Percentiles rank a stretch among this genome's conserved stretches.
Evolutionary conservation across 1,139 yeast genomes (phyloP).

Genomic region (Pichiaceae sp.): DNA sequence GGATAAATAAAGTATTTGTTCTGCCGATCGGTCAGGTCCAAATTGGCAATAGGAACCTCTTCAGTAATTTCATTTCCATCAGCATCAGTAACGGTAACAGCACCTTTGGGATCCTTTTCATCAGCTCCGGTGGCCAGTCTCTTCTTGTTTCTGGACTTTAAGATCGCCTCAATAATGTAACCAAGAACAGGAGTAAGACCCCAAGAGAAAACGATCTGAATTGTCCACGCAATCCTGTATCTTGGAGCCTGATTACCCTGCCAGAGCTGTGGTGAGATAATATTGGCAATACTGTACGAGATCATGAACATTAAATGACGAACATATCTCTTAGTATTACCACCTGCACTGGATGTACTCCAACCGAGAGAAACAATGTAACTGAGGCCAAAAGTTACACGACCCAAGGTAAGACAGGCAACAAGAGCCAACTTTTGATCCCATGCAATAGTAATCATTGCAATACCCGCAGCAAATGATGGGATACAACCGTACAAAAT

Average conservation of each 20-base stretch:
- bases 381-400: constrained; percentile 14
- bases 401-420: constrained; percentile 1
- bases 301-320: constrained; percentile 20
- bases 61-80: constrained; percentile 13
- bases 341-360: constrained; percentile 21
- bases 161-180: constrained; percentile 24
- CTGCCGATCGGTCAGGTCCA: constrained; percentile 9
- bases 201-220: constrained; percentile 26
- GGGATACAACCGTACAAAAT: constrained; percentile 14
- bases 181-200: constrained; percentile 24
- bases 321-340: constrained; percentile 22
- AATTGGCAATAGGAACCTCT: constrained; percentile 28
- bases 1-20: constrained; percentile 3
- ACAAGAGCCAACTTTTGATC: constrained; percentile 24
- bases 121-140: constrained; percentile 13
- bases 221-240: constrained; percentile 25
- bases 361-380: constrained; percentile 19
- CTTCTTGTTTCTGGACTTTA: constrained; percentile 25
- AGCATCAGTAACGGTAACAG: constrained; percentile 21
- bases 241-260: constrained; percentile 14
- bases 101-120: constrained; percentile 14
- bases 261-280: constrained; percentile 24
- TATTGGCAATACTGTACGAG: constrained; percentile 17
- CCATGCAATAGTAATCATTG: constrained; percentile 23
- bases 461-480: constrained; percentile 24